These are phyloP conservation scores for Pyronema domesticum DNA, from an alignment of 495 filamentous ascomycete species.

Conservation along the genomic window DNA sequence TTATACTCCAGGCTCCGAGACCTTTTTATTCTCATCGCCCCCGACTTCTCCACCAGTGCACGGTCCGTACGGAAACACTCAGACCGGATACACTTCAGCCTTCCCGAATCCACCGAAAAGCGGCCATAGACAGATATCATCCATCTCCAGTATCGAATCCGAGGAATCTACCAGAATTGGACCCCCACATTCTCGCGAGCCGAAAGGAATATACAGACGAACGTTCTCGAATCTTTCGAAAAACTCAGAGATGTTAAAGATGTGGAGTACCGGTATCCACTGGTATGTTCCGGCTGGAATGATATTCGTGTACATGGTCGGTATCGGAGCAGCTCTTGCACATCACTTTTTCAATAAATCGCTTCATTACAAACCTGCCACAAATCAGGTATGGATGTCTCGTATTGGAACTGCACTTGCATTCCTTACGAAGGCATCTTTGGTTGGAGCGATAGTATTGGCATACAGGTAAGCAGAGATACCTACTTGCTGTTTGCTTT, in stretches of 20 bases:
- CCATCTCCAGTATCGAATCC: not conserved
- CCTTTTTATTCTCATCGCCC: not conserved
- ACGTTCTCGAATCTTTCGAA: not conserved
- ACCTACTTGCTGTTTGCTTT: not conserved
- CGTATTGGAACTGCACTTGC: conserved; percentile 28
- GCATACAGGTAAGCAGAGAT: conserved; percentile 19
- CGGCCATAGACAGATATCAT: not conserved
- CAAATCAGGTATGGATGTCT: conserved; percentile 25
- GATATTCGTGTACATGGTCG: conserved; percentile 23
- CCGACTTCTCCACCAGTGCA: not conserved
- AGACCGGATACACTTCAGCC: not conserved
- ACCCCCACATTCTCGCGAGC: too few relatives aligned
- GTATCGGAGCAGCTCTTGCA: conserved; percentile 24
- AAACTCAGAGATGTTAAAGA: conserved; percentile 9
- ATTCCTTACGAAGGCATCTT: conserved; percentile 27
- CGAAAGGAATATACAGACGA: not conserved
- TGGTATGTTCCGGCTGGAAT: conserved; percentile 27
- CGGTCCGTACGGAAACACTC: not conserved
- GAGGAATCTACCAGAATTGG: too few relatives aligned
- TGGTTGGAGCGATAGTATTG: conserved; percentile 27
- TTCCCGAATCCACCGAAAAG: not conserved
- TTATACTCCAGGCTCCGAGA: not conserved
- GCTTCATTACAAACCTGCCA: conserved; percentile 25
- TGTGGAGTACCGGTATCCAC: conserved; percentile 27
- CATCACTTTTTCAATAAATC: conserved; percentile 28